Evolutionary conservation across 2,329 filamentous ascomycete genomes (phyloP).

Genomic region (Curvularia hawaiiensis): DNA sequence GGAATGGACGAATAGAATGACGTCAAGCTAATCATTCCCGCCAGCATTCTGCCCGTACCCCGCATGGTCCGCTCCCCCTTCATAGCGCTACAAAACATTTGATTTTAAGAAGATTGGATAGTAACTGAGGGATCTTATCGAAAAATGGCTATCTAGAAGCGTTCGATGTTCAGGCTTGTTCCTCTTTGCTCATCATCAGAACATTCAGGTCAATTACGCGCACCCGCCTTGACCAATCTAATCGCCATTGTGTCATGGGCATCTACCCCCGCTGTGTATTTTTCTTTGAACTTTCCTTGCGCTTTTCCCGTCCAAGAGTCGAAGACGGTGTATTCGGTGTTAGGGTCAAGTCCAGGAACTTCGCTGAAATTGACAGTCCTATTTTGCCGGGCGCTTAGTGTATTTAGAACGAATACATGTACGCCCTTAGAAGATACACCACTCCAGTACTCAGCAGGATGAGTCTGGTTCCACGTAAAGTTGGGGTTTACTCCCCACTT

Average conservation of each 20-base stretch:
- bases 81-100: background rate
- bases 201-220: background rate
- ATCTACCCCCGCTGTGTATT: constrained; percentile 3
- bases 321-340: constrained; percentile 19
- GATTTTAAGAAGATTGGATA: background rate
- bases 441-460: constrained; percentile 38
- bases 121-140: background rate
- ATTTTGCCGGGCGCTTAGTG: constrained; percentile 16
- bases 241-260: constrained; percentile 7
- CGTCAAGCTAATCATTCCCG: background rate
- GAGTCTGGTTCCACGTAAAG: constrained; percentile 54
- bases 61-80: background rate
- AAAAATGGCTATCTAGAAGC: background rate
- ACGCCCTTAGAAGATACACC: constrained; percentile 29
- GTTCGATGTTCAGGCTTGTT: background rate
- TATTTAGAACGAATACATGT: constrained; percentile 37
- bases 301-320: constrained; percentile 29
- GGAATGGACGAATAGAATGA: background rate
- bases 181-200: background rate
- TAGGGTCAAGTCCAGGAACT: constrained; percentile 25
- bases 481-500: constrained; percentile 58
- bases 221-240: background rate
- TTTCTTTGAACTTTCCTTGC: constrained; percentile 7
- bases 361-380: constrained; percentile 27
- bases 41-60: background rate